Base-by-base conservation (phyloP, 2,329 filamentous ascomycete genomes). In the Rugonectria rugulosa region DNA sequence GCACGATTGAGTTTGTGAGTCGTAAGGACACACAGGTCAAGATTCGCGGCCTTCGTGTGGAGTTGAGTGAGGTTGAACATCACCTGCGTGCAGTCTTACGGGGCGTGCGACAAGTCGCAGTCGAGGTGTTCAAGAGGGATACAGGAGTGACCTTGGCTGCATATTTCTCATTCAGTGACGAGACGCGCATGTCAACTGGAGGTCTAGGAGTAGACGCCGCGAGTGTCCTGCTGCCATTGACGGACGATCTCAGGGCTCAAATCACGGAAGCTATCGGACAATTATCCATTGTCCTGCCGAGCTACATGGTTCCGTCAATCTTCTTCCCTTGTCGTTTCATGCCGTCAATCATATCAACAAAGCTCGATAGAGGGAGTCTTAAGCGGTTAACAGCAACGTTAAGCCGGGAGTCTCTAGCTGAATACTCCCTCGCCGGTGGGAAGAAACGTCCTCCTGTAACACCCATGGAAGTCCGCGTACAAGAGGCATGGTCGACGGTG, bases 1-100 rank as follows among this genome's bases (percentile, higher is more conserved):
- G 75, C 9, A 62, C 57, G 9, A 65, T 81, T n/a, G 57, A 68
- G 1, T 79, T 74, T 49, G 59, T 81, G 40, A 80, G 80, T 36
- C 72, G 82, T 23, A 81, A 81, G 58, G 82, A 85, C 60, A 74
- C 72, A 1, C 82, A 85, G 64, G 75, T 85, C 31, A 86, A 86
- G 63, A 69, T 85, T 17, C 74, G 77, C 21, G 84, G 85, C 37
- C 83, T 77, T 49, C 66, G 81, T 50, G 32, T 48, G n/a, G 44
- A 48, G 20, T 15, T 48, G 71, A 54, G 52, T 14, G 59, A 62
- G 23, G 29, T 58, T 29, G 56, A 58, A 38, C 27, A 62, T 34
- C 40, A 56, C 20, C 40, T 64, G 14, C 38, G 20, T 23, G 20
- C 32, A 23, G 15, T 24, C 12, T 19, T 57, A 5, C 21, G 31